Percentiles rank a stretch among this genome's conserved stretches.
Conservation (phyloP, 495 filamentous ascomycete genomes). For the Podospora anserina region DNA sequence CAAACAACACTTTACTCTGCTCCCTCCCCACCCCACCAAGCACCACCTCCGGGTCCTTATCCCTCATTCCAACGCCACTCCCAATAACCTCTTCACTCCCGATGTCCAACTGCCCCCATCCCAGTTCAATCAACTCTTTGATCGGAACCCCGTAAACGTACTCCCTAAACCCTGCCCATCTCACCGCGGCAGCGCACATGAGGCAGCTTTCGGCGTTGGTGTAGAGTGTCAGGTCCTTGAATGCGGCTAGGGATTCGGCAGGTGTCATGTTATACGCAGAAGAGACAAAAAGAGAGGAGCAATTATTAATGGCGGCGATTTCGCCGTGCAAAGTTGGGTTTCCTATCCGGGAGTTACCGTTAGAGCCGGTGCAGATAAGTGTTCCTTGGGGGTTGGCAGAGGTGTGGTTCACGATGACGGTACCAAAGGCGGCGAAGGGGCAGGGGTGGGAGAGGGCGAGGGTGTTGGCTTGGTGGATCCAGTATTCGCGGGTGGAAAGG, state of each 20-base stretch:
- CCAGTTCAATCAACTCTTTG: constrained; percentile 38
- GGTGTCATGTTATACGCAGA: constrained; percentile 42
- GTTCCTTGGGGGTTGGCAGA: constrained; percentile 34
- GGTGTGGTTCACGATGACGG: constrained; percentile 55
- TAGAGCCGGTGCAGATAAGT: constrained; percentile 48
- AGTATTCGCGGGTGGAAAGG: constrained; percentile 39
- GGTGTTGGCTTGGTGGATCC: constrained; percentile 50
- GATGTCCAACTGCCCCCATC: constrained; percentile 53
- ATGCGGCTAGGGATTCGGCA: constrained; percentile 41
- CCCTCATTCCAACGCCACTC: constrained; percentile 39
- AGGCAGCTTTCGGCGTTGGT: constrained; percentile 57
- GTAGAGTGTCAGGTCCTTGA: constrained; percentile 48
- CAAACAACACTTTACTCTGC: constrained; percentile 52
- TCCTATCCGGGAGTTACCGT: constrained; percentile 37
- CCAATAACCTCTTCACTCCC: constrained; percentile 45
- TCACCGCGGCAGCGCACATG: constrained; percentile 57
- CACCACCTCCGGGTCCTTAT: constrained; percentile 34
- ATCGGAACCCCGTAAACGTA: constrained; percentile 54
- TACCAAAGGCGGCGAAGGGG: constrained; percentile 50
- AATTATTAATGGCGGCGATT: constrained; percentile 53
- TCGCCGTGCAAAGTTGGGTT: constrained; percentile 55
- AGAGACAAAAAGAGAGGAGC: constrained; percentile 47
- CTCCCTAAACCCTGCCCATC: constrained; percentile 54
- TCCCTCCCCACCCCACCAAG: constrained; percentile 41
- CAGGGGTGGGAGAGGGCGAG: constrained; percentile 46